A percentile compares a stretch with the other conserved stretches of the same genome.
Conservation (phyloP, 2,329 filamentous ascomycete genomes). For the Fusarium sp. region DNA sequence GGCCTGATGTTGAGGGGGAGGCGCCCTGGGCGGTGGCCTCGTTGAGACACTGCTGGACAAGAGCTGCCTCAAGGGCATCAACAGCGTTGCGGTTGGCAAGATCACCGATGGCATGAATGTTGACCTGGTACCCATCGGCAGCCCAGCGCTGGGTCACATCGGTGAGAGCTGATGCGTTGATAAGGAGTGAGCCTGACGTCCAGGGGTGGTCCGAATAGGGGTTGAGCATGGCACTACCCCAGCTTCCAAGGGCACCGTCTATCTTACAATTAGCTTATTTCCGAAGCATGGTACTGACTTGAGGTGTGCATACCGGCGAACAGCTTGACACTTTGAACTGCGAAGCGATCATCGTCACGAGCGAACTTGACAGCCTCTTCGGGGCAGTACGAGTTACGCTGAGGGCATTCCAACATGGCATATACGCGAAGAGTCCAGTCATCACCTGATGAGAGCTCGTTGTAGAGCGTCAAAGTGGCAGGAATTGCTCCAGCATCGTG, state of each 20-base stretch:
- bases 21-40: conserved; percentile 43
- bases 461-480: conserved; percentile 68
- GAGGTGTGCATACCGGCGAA: conserved; percentile 69
- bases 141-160: conserved; percentile 72
- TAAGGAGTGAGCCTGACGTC: conserved; percentile 75
- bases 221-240: conserved; percentile 80
- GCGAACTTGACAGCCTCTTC: conserved; percentile 62
- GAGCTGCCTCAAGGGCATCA: conserved; percentile 72
- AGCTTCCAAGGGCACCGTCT: conserved; percentile 80
- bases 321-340: conserved; percentile 76
- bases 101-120: conserved; percentile 82
- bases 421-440: conserved; percentile 76
- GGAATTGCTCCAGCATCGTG: conserved; percentile 77
- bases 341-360: conserved; percentile 65
- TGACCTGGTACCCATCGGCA: conserved; percentile 74
- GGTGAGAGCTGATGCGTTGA: conserved; percentile 73
- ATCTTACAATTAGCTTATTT: neutral
- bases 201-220: conserved; percentile 76
- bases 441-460: conserved; percentile 62
- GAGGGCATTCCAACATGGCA: conserved; percentile 77
- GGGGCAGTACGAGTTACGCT: conserved; percentile 75
- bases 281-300: too few relatives aligned
- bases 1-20: conserved; percentile 4
- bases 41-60: conserved; percentile 67
- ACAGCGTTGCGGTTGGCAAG: conserved; percentile 76